Conservation (phyloP, 2,329 filamentous ascomycete genomes). For the Xenoacremonium recifei region DNA sequence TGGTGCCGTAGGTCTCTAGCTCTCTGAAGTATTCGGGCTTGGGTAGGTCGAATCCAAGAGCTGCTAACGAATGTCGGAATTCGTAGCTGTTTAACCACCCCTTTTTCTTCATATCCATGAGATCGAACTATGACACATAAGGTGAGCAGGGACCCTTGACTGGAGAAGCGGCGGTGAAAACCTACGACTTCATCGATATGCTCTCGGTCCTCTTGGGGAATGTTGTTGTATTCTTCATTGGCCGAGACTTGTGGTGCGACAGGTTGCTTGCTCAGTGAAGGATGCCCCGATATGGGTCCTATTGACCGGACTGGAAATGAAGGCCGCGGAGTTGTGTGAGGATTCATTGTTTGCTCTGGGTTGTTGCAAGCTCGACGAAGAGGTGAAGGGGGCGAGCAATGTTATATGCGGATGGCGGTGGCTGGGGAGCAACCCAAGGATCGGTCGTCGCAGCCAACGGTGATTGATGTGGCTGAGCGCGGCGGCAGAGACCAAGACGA, state of each 20-base stretch:
- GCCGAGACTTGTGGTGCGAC: conserved; percentile 33
- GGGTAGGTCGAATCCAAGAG: conserved; percentile 87
- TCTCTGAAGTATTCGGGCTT: conserved; percentile 82
- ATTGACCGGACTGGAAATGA: conserved; percentile 34
- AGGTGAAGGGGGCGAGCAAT: background rate
- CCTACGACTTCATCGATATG: conserved; percentile 92
- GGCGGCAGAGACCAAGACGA: background rate
- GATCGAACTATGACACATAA: conserved; percentile 64
- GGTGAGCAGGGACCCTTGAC: conserved; percentile 12
- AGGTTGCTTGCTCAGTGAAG: conserved; percentile 31
- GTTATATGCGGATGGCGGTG: conserved; percentile 8
- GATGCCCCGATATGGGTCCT: conserved; percentile 29
- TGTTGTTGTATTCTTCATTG: conserved; percentile 38
- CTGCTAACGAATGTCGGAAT: conserved; percentile 93
- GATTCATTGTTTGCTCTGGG: conserved; percentile 37
- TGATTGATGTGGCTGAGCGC: conserved; percentile 10
- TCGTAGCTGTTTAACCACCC: conserved; percentile 95
- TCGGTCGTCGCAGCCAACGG: conserved; percentile 3
- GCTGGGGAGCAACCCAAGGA: conserved; percentile 10
- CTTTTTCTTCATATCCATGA: conserved; percentile 97
- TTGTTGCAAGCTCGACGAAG: too few relatives aligned
- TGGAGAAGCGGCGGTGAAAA: conserved; percentile 17
- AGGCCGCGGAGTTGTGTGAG: conserved; percentile 37
- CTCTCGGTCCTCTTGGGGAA: conserved; percentile 87
- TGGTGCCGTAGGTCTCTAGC: conserved; percentile 76